Percentiles rank a stretch among this genome's conserved stretches.
phyloP scores from a whole-genome alignment of 2,329 filamentous ascomycete species.

The Penicillium griseofulvum region DNA sequence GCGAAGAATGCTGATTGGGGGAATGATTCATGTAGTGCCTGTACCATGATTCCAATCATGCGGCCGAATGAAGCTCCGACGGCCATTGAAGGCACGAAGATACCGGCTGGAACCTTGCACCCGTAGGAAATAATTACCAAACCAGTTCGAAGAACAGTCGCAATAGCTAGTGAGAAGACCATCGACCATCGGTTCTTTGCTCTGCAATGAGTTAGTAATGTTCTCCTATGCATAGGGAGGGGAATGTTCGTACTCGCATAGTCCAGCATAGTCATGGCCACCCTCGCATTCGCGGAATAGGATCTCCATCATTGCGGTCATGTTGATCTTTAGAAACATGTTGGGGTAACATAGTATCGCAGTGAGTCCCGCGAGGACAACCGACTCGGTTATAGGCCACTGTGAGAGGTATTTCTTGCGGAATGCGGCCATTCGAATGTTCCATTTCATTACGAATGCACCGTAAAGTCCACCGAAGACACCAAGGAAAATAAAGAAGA shows the following conservation, averaged over 20 bases:
- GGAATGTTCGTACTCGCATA: conserved; percentile 65
- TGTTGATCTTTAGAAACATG: conserved; percentile 90
- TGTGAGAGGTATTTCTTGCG: conserved; percentile 85
- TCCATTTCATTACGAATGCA: conserved; percentile 97
- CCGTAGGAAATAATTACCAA: conserved; percentile 95
- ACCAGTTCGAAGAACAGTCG: conserved; percentile 75
- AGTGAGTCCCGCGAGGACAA: conserved; percentile 75
- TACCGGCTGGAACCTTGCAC: conserved; percentile 95
- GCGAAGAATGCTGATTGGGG: conserved; percentile 82
- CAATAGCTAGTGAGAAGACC: conserved; percentile 71
- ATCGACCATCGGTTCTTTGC: conserved; percentile 71
- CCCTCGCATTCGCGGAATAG: conserved; percentile 92
- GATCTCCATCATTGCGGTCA: conserved; percentile 99
- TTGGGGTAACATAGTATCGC: conserved; percentile 97
- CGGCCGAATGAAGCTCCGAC: conserved; percentile 92
- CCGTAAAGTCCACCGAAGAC: conserved; percentile 94
- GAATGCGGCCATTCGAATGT: conserved; percentile 84
- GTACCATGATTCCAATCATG: conserved; percentile 90
- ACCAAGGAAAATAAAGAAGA: conserved; percentile 90
- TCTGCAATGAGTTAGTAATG: conserved; percentile 30
- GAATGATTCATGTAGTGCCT: conserved; percentile 80
- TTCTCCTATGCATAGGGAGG: neutral
- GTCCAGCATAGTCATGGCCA: conserved; percentile 79
- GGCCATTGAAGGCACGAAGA: conserved; percentile 98
- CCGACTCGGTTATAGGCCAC: conserved; percentile 83